Evolutionary conservation across 2,329 filamentous ascomycete genomes (phyloP).

Genomic region (Grosmannia serpens): DNA sequence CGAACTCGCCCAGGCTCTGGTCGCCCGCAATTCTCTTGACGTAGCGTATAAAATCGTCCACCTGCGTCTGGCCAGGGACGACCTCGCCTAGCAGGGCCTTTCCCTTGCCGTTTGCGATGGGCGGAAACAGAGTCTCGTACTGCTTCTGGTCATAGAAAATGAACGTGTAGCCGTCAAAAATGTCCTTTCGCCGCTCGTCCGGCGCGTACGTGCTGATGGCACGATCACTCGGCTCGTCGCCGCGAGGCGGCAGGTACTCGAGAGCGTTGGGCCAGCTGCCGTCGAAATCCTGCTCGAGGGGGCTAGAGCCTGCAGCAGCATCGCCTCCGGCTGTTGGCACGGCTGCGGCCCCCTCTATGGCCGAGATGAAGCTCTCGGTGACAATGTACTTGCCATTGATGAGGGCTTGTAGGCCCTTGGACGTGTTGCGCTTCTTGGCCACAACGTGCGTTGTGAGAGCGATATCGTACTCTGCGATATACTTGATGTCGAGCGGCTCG

Average conservation of each 20-base stretch:
- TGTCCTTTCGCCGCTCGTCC: slow-evolving; percentile 47
- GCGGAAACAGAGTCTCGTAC: slow-evolving; percentile 61
- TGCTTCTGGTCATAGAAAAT: slow-evolving; percentile 72
- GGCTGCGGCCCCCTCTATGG: slow-evolving; percentile 50
- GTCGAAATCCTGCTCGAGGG: slow-evolving; percentile 71
- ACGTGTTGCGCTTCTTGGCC: slow-evolving; percentile 78
- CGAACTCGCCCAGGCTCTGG: slow-evolving; percentile 55
- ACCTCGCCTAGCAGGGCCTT: slow-evolving; percentile 64
- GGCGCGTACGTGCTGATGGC: slow-evolving; percentile 62
- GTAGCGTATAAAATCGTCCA: slow-evolving; percentile 67
- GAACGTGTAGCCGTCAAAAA: slow-evolving; percentile 84
- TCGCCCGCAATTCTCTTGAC: slow-evolving; percentile 65
- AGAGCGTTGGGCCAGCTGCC: slow-evolving; percentile 65
- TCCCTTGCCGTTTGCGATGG: slow-evolving; percentile 68
- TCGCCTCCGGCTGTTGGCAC: slow-evolving; percentile 33
- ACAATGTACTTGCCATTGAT: slow-evolving; percentile 74
- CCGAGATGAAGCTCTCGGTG: slow-evolving; percentile 59
- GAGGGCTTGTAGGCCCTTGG: slow-evolving; percentile 76
- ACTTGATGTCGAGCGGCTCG: slow-evolving; percentile 83
- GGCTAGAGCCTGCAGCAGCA: slow-evolving; percentile 24
- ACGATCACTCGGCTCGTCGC: slow-evolving; percentile 62
- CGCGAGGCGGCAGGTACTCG: slow-evolving; percentile 60
- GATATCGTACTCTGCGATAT: slow-evolving; percentile 58
- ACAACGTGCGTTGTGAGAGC: slow-evolving; percentile 76
- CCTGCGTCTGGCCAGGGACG: slow-evolving; percentile 48